Conservation (phyloP, 225 moss, liverwort and hornwort species). For the Pleurozium schreberi region DNA sequence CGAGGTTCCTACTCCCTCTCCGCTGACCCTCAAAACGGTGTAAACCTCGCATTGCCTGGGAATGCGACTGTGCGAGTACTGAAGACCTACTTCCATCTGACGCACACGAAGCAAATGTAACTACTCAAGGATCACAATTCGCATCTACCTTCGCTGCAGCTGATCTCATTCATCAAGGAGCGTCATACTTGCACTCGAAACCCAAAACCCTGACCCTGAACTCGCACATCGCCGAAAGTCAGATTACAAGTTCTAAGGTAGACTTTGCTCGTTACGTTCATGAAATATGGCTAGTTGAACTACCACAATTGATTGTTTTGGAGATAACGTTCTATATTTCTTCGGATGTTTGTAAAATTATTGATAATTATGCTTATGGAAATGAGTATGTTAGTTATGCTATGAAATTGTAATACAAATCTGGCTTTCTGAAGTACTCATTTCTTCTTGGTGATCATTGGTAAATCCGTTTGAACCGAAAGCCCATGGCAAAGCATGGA, state of each 20-base stretch:
- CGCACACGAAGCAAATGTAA: not conserved
- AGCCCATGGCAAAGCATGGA: too few relatives aligned
- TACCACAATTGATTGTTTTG: not conserved
- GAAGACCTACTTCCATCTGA: conserved; percentile 13
- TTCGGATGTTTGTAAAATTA: not conserved
- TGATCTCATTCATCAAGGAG: not conserved
- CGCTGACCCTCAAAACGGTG: not conserved
- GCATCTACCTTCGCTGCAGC: not conserved
- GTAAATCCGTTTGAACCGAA: too few relatives aligned
- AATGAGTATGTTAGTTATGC: too few relatives aligned
- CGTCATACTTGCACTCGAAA: not conserved
- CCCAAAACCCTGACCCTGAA: too few relatives aligned
- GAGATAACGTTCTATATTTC: not conserved
- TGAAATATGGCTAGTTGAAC: not conserved
- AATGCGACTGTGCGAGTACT: conserved; percentile 15
- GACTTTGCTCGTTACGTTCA: not conserved
- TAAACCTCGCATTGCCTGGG: conserved; percentile 21
- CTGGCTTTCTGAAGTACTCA: too few relatives aligned
- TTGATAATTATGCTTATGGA: not conserved
- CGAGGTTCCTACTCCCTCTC: conserved; percentile 36
- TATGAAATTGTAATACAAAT: too few relatives aligned
- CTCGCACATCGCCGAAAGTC: not conserved
- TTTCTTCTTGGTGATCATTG: too few relatives aligned
- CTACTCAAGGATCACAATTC: not conserved
- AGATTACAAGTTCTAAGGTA: too few relatives aligned